Conservation (phyloP, 345 rosid species). For the Cochlearia excelsa region DNA sequence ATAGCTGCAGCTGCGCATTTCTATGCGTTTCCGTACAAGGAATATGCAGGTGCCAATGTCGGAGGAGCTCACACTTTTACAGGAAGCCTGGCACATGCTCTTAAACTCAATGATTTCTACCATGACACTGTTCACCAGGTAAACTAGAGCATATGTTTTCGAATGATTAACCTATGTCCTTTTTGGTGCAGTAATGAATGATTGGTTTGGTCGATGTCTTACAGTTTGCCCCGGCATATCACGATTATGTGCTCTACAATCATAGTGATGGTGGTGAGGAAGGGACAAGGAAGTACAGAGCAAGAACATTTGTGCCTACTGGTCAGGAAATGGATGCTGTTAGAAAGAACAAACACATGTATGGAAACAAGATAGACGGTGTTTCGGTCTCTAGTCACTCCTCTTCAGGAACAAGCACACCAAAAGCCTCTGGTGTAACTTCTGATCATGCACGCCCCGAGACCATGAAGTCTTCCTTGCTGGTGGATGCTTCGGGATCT, state of each 20-base stretch:
- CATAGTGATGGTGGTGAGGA: conserved; percentile 86
- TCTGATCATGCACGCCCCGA: conserved; percentile 45
- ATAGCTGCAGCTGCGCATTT: conserved; percentile 93
- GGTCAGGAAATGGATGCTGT: conserved; percentile 96
- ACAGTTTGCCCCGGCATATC: conserved; percentile 97
- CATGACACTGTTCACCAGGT: conserved; percentile 99
- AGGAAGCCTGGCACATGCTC: conserved; percentile 81
- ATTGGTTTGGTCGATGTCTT: conserved; percentile 11
- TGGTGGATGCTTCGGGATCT: conserved; percentile 58
- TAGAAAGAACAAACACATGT: conserved; percentile 64
- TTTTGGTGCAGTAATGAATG: conserved; percentile 16
- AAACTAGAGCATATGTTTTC: background rate
- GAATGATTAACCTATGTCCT: conserved; percentile 1
- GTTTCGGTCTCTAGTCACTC: conserved; percentile 66
- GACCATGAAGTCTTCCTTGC: conserved; percentile 64
- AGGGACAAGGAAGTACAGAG: conserved; percentile 79
- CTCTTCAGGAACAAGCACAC: conserved; percentile 63
- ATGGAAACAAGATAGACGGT: conserved; percentile 75
- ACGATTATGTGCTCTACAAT: conserved; percentile 93
- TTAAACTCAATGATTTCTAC: conserved; percentile 88
- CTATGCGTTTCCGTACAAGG: conserved; percentile 96
- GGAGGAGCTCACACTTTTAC: conserved; percentile 69
- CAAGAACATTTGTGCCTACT: conserved; percentile 95
- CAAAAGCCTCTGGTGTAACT: conserved; percentile 34
- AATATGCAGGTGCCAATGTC: conserved; percentile 94